Evolutionary conservation across 2,329 filamentous ascomycete species (phyloP), one percentile per base, ranked within the genome.

Genomic region (Aspergillus novofumigatus): DNA sequence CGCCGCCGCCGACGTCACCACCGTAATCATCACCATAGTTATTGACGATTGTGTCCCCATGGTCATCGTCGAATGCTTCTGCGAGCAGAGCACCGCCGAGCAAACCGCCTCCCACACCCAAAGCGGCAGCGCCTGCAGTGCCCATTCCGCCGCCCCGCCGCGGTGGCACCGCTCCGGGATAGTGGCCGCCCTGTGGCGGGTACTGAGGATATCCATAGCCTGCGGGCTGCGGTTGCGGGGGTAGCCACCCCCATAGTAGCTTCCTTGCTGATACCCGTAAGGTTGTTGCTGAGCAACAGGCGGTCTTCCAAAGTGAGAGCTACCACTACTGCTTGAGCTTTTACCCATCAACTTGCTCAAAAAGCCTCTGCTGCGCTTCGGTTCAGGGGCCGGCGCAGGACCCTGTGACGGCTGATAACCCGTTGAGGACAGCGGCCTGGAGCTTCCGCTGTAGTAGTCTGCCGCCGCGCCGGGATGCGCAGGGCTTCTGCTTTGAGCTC

Each of bases 51-150:
- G 44, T 47, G 21, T 47, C 44, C 21, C 44, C 54, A 52, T 81
- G 65, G 64, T 85, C 87, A 29, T 83, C 82, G 4, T 89, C 76
- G 52, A 92, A 80, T 1, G 87, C 86, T 67, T 88, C 80, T 2
- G 81, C 87, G 32, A 96, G 74, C 66, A 96, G 60, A 60, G 85
- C 83, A 55, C 92, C 92, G 65, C 91, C 92, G 1, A 96, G 67
- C 69, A 96, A 69, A 72, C 92, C 92, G 61, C 88, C 92, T 64
- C 91, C 92, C 3, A 90, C 73, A 77, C 92, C 92, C 47, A 96
- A 77, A 23, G 90, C 90, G 8, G 87, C 85, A 52, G 87, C 91
- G 50, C 90, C 91, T 10, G 81, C 84, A 58, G 83, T 81, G n/a
- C 90, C 90, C 76, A 93, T 78, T 4, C 80, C 77, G 29, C 78